phyloP scores from a whole-genome alignment of 306 rosid species.

The Vachellia pachyceras region DNA sequence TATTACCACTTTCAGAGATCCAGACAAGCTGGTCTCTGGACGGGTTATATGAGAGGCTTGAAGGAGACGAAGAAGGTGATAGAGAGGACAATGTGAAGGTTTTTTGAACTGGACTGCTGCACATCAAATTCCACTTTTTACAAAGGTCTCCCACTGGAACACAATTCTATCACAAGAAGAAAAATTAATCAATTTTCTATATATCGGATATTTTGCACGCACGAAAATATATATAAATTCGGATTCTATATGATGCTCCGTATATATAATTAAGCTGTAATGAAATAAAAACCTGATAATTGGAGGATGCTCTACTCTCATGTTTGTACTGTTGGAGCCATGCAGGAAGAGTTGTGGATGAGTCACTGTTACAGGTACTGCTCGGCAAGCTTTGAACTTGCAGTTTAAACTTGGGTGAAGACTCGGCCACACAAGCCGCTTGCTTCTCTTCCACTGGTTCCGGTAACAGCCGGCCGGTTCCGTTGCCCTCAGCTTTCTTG shows the following conservation, averaged over 20 bases:
- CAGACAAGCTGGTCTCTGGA: conserved; percentile 50
- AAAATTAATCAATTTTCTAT: conserved; percentile 51
- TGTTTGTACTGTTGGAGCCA: conserved; percentile 96
- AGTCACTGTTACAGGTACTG: conserved; percentile 57
- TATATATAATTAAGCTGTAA: neutral
- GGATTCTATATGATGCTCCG: neutral
- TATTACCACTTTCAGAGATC: conserved; percentile 43
- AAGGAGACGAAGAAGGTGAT: conserved; percentile 75
- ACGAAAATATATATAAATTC: neutral
- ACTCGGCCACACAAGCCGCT: conserved; percentile 56
- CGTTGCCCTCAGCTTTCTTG: conserved; percentile 59
- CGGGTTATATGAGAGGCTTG: conserved; percentile 69
- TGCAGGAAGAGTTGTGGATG: conserved; percentile 88
- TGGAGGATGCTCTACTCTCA: conserved; percentile 58
- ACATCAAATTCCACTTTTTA: conserved; percentile 77
- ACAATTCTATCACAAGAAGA: conserved; percentile 56
- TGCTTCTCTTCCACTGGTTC: conserved; percentile 48
- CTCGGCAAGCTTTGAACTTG: conserved; percentile 67
- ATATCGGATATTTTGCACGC: conserved; percentile 25
- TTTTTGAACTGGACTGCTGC: conserved; percentile 62
- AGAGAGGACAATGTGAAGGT: conserved; percentile 61
- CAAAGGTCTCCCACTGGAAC: conserved; percentile 71
- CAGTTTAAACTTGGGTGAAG: conserved; percentile 60
- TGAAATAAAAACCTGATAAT: conserved; percentile 64
- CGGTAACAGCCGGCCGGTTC: conserved; percentile 50